phyloP scores from a whole-genome alignment of 352 stramenopile genomes.

The Phytophthora gonapodyides region DNA sequence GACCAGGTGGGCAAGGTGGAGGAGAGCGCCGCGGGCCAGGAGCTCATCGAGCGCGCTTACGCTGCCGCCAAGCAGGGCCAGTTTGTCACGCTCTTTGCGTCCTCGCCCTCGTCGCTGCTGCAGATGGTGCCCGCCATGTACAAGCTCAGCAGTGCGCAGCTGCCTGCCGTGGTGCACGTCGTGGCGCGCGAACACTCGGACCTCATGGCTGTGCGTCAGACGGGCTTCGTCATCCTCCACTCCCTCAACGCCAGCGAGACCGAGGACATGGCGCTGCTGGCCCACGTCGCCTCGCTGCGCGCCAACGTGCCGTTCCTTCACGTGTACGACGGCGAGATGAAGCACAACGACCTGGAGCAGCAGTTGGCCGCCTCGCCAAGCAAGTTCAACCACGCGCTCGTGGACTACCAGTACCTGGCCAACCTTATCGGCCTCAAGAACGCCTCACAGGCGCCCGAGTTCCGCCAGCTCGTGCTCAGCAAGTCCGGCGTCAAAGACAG shows the following conservation, averaged over 20 bases:
- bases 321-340: slow-evolving; percentile 94
- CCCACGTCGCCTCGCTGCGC: slow-evolving; percentile 90
- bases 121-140: slow-evolving; percentile 95
- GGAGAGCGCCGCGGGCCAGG: slow-evolving; percentile 49
- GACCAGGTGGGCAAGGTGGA: slow-evolving; percentile 74
- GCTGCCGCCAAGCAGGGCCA: slow-evolving; percentile 68
- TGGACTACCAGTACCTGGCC: slow-evolving; percentile 70
- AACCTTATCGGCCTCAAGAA: slow-evolving; percentile 68
- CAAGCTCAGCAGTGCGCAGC: slow-evolving; percentile 90
- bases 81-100: slow-evolving; percentile 91
- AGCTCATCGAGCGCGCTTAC: slow-evolving; percentile 71
- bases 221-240: slow-evolving; percentile 90
- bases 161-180: slow-evolving; percentile 91
- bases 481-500: slow-evolving; percentile 55
- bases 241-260: slow-evolving; percentile 88
- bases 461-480: slow-evolving; percentile 65
- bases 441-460: slow-evolving; percentile 49
- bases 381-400: slow-evolving; percentile 71
- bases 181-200: slow-evolving; percentile 91
- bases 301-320: slow-evolving; percentile 92
- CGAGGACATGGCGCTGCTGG: slow-evolving; percentile 91
- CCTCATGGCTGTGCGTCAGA: slow-evolving; percentile 92
- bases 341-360: slow-evolving; percentile 81
- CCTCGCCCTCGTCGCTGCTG: slow-evolving; percentile 83
- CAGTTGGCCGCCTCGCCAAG: slow-evolving; percentile 40